phyloP scores from a whole-genome alignment of 139 green algal species.

The Chlorella sp. region DNA sequence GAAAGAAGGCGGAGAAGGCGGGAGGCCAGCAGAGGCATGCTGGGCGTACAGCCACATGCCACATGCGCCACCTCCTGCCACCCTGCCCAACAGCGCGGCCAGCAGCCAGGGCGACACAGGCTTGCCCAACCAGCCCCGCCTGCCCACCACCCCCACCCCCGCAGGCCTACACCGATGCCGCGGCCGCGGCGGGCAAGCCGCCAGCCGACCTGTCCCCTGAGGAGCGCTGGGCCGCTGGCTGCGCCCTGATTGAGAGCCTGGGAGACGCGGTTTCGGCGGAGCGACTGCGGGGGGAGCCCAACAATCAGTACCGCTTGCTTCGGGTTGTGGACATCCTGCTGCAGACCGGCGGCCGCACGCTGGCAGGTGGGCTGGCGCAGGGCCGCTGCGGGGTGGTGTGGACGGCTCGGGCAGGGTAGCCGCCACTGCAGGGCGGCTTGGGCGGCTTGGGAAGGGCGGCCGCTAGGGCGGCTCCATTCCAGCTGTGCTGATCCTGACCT shows the following conservation, averaged over 20 bases:
- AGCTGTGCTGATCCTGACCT: neutral
- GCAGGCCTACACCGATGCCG: constrained; percentile 4
- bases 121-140: too few species aligned
- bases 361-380: constrained; percentile 25
- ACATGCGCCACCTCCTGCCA: neutral
- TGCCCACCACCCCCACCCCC: neutral
- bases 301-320: constrained; percentile 93
- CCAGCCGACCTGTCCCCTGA: constrained; percentile 8
- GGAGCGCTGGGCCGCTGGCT: constrained; percentile 70
- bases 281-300: constrained; percentile 69
- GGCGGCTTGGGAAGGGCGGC: too few species aligned
- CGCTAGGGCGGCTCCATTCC: neutral
- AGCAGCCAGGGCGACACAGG: too few species aligned
- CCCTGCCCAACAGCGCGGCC: neutral
- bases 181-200: neutral
- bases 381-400: neutral
- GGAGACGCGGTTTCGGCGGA: constrained; percentile 67
- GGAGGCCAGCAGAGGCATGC: neutral
- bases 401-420: neutral
- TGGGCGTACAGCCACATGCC: too few species aligned
- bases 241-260: constrained; percentile 52
- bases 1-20: neutral
- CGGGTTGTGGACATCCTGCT: constrained; percentile 81
- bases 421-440: neutral
- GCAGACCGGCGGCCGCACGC: constrained; percentile 49